A percentile compares a stretch with the other conserved stretches of the same genome.
Evolutionary conservation across 352 stramenopile genomes (phyloP).

Genomic region (Saprolegnia diclina): DNA sequence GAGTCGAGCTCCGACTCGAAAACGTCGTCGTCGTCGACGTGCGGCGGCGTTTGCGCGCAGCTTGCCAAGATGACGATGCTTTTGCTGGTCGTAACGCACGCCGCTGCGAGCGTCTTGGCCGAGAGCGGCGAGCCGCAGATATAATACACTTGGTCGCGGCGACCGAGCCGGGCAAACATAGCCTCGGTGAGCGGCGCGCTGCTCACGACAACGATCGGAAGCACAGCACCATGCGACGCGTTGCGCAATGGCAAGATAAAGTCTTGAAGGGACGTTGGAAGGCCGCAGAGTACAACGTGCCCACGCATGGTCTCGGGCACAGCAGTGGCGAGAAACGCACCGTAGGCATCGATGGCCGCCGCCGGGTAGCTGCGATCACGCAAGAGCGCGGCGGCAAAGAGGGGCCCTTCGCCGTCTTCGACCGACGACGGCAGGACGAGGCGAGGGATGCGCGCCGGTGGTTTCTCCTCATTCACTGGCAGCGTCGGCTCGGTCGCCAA

Average conservation of each 20-base stretch:
- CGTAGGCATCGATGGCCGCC: background rate
- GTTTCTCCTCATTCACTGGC: too few relatives aligned
- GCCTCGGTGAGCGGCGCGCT: constrained; percentile 12
- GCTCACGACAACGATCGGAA: constrained; percentile 21
- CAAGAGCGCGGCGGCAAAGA: background rate
- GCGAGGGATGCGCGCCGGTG: too few relatives aligned
- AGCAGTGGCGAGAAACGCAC: background rate
- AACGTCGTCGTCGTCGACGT: constrained; percentile 16
- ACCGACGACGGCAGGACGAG: too few relatives aligned
- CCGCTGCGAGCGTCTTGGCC: constrained; percentile 47
- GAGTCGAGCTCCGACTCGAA: constrained; percentile 29
- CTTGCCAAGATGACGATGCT: constrained; percentile 64
- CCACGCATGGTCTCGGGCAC: constrained; percentile 33
- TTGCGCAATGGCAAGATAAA: constrained; percentile 51
- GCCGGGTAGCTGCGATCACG: too few relatives aligned
- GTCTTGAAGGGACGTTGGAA: constrained; percentile 47
- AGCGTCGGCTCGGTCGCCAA: too few relatives aligned
- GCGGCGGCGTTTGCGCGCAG: constrained; percentile 42
- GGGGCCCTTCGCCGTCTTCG: background rate
- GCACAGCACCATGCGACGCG: constrained; percentile 33
- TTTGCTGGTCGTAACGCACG: constrained; percentile 47
- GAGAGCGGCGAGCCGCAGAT: constrained; percentile 58
- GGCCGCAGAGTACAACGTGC: constrained; percentile 62
- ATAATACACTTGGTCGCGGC: constrained; percentile 41
- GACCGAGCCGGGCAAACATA: constrained; percentile 1